Evolutionary conservation across 2,329 filamentous ascomycete species (phyloP).

Genomic region (Chaetomiaceae sp.): DNA sequence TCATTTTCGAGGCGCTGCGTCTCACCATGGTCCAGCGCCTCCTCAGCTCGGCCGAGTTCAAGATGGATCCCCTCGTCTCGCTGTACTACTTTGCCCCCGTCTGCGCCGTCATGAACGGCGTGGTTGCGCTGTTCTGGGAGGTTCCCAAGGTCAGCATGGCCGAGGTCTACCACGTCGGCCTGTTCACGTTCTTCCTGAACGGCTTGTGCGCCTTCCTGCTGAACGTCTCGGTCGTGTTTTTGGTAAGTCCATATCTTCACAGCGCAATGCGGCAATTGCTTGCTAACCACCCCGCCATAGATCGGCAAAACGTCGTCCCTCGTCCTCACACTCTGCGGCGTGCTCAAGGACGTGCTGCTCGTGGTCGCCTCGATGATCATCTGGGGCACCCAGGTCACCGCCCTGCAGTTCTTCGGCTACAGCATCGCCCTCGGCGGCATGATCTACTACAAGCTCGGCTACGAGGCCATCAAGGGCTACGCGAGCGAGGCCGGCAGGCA

Average conservation of each 20-base stretch:
- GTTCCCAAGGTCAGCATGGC: slow-evolving; percentile 63
- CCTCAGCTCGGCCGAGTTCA: slow-evolving; percentile 77
- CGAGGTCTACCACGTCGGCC: slow-evolving; percentile 69
- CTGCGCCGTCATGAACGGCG: slow-evolving; percentile 76
- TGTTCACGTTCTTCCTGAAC: slow-evolving; percentile 69
- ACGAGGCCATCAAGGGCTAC: slow-evolving; percentile 79
- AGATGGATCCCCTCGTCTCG: slow-evolving; percentile 87
- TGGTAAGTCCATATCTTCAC: slow-evolving; percentile 55
- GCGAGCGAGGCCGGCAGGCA: slow-evolving; percentile 65
- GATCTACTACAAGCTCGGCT: slow-evolving; percentile 81
- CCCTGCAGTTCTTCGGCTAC: slow-evolving; percentile 79
- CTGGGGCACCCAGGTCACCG: slow-evolving; percentile 70
- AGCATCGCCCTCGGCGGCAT: slow-evolving; percentile 73
- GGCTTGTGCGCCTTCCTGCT: slow-evolving; percentile 74
- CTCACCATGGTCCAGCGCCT: slow-evolving; percentile 81
- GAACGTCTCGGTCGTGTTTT: slow-evolving; percentile 80
- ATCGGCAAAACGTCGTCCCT: slow-evolving; percentile 86
- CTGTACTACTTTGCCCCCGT: slow-evolving; percentile 87
- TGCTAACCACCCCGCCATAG: slow-evolving; percentile 42
- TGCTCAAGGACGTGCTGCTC: slow-evolving; percentile 83
- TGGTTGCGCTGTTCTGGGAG: slow-evolving; percentile 70
- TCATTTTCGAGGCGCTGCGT: slow-evolving; percentile 76
- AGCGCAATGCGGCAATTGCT: too few species aligned
- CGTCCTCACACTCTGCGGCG: slow-evolving; percentile 80
- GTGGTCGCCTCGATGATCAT: slow-evolving; percentile 76